Base-by-base conservation (phyloP, 139 green algal genomes). In the Desmodesmus armatus region DNA sequence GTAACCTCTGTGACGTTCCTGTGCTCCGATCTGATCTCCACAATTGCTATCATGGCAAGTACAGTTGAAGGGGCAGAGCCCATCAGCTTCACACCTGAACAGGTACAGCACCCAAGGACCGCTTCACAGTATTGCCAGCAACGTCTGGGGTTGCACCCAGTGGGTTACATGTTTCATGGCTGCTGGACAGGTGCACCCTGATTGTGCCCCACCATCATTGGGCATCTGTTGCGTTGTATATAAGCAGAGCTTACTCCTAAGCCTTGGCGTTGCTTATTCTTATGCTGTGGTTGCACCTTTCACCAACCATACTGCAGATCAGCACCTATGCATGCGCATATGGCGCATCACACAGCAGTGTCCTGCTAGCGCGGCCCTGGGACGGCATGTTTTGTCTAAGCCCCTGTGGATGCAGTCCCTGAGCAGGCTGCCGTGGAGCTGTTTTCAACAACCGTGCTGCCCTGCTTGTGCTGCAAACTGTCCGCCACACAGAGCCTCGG, bases 1-100 rank as follows among this genome's bases (percentile, higher is more conserved):
- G 75, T 75, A 49, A 60, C 77, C 47, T 58, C 77, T 0, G 58
- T 75, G n/a, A 84, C 77, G 33, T 58, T 60, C 1, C 60, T 84
- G 27, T 27, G 43, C 25, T 58, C 77, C 2, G 77, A 84, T 27
- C 60, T 84, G 17, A 84, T n/a, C 1, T 13, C 58, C 5, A 73
- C 55, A 5, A 19, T 84, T 3, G 37, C 37, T 40, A 75, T 75
- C 35, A 75, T 84, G 77, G 39, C 75, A 33, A 27, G 15, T 33
- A 37, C 77, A 23, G 55, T 58, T 37, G 29, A 62, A 27, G 58
- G 41, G 5, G n/a, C 19, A 31, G 77, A 84, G 15, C 51, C 77
- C 3, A 19, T 13, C n/a, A 40, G 75, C 58, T 84, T 58, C 3
- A 49, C 77, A 62, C n/a, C 58, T 53, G 74, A 51, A 49, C n/a